Evolutionary conservation across 331 rosid genomes (phyloP), one percentile per base, ranked within the genome.

Genomic region (Dryas integrifolia): DNA sequence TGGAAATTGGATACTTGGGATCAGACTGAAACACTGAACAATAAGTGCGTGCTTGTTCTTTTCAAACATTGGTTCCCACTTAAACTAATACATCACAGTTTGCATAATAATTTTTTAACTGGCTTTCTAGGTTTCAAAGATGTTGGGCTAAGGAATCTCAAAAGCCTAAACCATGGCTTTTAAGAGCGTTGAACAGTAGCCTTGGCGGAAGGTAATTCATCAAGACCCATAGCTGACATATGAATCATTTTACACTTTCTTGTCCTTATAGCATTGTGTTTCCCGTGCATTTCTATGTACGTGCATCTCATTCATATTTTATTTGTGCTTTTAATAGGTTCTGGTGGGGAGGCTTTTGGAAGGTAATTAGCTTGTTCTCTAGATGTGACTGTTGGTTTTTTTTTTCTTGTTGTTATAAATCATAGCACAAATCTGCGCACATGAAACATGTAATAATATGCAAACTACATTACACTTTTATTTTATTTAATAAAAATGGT

Each of bases 1-100:
- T 95, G 98, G 98, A 91, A 89, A 86, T 82, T 95, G 72, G 98
- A 95, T 82, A 65, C 72, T 45, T 95, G 98, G 98, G 98, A 95
- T 38, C 83, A 78, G 80, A 89, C 96, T 58, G 98, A 95, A 82
- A 84, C 96, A 68, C 76, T 95, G 72, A 82, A 80, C 77, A 79
- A 83, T 55, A 86, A 53, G 98, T 91, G 48, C 76, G 70, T 56
- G 6, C 74, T 73, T 70, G 59, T 64, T 63, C 58, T 70, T 30
- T 74, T 75, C 59, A 41, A 6, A 57, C 48, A 9, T 64, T 65
- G 44, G 30, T 82, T 49, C 61, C 56, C 60, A 13, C 69, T 15
- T 45, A 30, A 57, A 44, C 56, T 60, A 11, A 43, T 67, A 57
- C 50, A 38, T 72, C 40, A 73, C 14, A 48, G 67, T 77, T 71